Evolutionary conservation across 345 rosid species (phyloP), one percentile per base, ranked within the genome.

Genomic region (Syzygium grande): DNA sequence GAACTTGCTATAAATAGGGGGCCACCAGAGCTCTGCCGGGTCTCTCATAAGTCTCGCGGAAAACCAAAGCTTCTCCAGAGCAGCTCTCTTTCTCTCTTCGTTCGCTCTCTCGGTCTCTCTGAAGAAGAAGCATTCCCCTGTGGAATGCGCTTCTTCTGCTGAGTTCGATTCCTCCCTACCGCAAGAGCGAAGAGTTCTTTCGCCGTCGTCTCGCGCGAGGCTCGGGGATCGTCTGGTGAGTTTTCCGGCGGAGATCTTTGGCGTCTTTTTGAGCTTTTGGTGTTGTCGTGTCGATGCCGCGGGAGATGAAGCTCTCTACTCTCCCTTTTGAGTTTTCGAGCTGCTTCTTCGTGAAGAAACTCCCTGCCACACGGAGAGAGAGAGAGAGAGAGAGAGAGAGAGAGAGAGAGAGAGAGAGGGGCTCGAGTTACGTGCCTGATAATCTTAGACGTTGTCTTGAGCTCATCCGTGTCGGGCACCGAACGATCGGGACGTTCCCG

Each of bases 81-180:
- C 30, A 43, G 49, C 79, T 87, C 25, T 25, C 29, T 34, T 0
- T 56, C 3, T 29, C 84, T 19, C 54, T 9, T n/a, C 29, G 7
- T 25, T 30, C 30, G 21, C 49, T 27, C 10, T 51, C 25, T 22
- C 80, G 6, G 43, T 43, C 46, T 25, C 6, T 84, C 61, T 1
- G 13, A 23, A 23, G 90, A 55, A 90, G 90, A 65, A 61, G 92
- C 92, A 86, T 88, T 90, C 87, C 84, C 52, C 59, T 0, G 46
- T 85, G 84, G 92, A 88, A 41, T 91, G 91, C 92, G 68, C 90
- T 89, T 94, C 92, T 90, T 94, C 92, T 90, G 51, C 87, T 89
- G 88, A 90, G 91, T 16, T 11, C 15, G 52, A 85, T 56, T 11
- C 21, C 38, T 58, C 9, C 1, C 23, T 29, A 13, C 21, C 68